Evolutionary conservation across 371 early-diverging fungal species (phyloP).

Genomic region (Mortierella sp.): DNA sequence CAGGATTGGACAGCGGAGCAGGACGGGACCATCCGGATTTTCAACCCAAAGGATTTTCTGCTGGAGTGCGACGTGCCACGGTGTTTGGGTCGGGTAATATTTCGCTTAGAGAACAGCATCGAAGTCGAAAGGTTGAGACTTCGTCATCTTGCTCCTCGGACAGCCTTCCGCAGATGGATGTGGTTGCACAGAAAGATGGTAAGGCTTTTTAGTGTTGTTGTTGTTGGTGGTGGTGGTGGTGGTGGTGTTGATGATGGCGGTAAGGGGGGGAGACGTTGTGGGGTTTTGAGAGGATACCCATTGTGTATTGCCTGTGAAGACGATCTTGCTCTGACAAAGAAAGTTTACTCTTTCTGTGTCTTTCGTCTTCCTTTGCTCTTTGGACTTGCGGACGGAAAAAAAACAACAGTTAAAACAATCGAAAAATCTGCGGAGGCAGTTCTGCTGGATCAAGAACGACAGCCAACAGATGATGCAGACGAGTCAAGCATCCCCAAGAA

Average conservation of each 20-base stretch:
- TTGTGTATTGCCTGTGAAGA: conserved; percentile 13
- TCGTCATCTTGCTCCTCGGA: background rate
- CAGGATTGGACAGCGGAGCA: background rate
- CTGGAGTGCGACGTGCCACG: conserved; percentile 33
- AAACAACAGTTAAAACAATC: too few species aligned
- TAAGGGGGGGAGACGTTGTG: too few species aligned
- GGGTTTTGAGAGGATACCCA: too few species aligned
- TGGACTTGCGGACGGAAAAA: too few species aligned
- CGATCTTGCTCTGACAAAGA: too few species aligned
- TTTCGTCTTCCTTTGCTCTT: background rate
- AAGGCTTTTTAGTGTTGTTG: too few species aligned
- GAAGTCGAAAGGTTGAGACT: conserved; percentile 16
- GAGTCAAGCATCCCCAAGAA: conserved; percentile 27
- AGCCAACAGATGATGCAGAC: too few species aligned
- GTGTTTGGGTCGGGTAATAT: conserved; percentile 20
- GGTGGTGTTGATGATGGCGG: background rate
- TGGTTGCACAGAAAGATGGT: conserved; percentile 24
- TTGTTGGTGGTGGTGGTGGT: conserved; percentile 11
- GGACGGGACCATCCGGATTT: conserved; percentile 6
- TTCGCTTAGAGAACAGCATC: conserved; percentile 35
- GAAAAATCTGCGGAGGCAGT: too few species aligned
- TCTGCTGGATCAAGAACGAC: too few species aligned
- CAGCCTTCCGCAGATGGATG: background rate
- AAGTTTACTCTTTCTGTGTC: background rate
- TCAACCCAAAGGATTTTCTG: conserved; percentile 29